Evolutionary conservation across 1,284 basidiomycete genomes (phyloP).

Genomic region (Chondrostereum purpureum): DNA sequence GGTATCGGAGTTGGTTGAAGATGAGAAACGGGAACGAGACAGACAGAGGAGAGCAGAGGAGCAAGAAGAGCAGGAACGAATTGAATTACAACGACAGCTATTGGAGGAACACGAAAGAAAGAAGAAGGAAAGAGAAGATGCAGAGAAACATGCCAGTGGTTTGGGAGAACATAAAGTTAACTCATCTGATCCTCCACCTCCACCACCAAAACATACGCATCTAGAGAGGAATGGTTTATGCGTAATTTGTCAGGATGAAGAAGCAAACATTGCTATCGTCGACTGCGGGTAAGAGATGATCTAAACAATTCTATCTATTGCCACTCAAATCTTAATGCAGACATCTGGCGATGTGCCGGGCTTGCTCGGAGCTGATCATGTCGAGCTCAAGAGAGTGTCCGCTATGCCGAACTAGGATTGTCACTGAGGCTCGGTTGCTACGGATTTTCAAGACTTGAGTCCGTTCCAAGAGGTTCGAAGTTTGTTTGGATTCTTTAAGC

Average conservation of each 20-base stretch:
- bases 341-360: constrained; percentile 76
- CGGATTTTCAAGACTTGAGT: constrained; percentile 71
- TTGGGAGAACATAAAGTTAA: constrained; percentile 9
- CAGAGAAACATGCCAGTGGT: constrained; percentile 7
- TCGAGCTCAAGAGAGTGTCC: constrained; percentile 76
- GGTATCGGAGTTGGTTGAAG: constrained; percentile 56
- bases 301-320: too few species aligned
- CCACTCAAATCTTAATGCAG: too few species aligned
- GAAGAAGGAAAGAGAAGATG: constrained; percentile 21
- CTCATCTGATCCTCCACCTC: constrained; percentile 3
- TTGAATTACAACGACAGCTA: constrained; percentile 28
- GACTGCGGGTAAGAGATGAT: constrained; percentile 90
- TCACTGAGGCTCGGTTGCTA: constrained; percentile 73
- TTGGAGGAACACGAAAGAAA: constrained; percentile 30
- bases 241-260: constrained; percentile 86
- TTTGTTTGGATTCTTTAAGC: too few species aligned
- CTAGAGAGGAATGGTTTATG: constrained; percentile 72
- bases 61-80: constrained; percentile 36
- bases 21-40: constrained; percentile 56
- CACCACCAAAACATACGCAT: constrained; percentile 25
- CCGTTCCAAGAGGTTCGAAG: too few species aligned
- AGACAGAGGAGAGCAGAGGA: constrained; percentile 37
- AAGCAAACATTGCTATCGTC: constrained; percentile 86
- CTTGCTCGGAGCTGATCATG: constrained; percentile 83
- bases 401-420: constrained; percentile 78